Percentiles rank a stretch among this genome's conserved stretches.
phyloP scores from a whole-genome alignment of 2,329 filamentous ascomycete species.

The Tolypocladium inflatum region DNA sequence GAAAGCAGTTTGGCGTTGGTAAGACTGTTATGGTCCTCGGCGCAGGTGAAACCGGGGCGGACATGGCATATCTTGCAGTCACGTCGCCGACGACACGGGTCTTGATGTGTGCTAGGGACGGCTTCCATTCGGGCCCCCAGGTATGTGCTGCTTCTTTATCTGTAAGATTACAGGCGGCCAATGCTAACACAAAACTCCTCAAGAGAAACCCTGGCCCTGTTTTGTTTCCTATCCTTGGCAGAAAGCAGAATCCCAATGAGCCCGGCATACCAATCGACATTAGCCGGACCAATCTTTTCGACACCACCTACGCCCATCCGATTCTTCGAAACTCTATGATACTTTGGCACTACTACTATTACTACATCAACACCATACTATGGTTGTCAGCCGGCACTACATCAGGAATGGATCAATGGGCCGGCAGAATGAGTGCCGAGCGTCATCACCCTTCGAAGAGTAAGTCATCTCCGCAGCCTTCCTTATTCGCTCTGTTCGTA shows the following conservation, averaged over 20 bases:
- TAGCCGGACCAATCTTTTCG: constrained; percentile 31
- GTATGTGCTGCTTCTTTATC: constrained; percentile 7
- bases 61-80: constrained; percentile 30
- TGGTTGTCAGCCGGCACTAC: constrained; percentile 23
- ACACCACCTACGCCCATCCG: constrained; percentile 34
- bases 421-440: constrained; percentile 24
- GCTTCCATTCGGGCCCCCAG: constrained; percentile 31
- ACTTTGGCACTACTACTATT: constrained; percentile 32
- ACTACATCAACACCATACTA: constrained; percentile 26
- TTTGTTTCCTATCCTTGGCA: constrained; percentile 8
- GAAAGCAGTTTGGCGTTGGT: constrained; percentile 25
- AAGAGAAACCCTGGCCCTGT: constrained; percentile 10
- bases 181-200: not conserved
- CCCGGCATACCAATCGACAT: constrained; percentile 32
- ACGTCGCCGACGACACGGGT: constrained; percentile 29
- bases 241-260: constrained; percentile 4
- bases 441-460: constrained; percentile 18
- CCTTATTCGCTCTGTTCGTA: too few relatives aligned
- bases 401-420: constrained; percentile 30
- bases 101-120: constrained; percentile 31
- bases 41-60: constrained; percentile 33
- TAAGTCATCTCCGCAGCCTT: not conserved
- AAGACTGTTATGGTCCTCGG: constrained; percentile 32
- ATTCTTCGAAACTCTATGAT: constrained; percentile 24
- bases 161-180: not conserved